Evolutionary conservation across 2,329 filamentous ascomycete genomes (phyloP), one percentile per base, ranked within the genome.

Genomic region (Hymenoscyphus repandus): DNA sequence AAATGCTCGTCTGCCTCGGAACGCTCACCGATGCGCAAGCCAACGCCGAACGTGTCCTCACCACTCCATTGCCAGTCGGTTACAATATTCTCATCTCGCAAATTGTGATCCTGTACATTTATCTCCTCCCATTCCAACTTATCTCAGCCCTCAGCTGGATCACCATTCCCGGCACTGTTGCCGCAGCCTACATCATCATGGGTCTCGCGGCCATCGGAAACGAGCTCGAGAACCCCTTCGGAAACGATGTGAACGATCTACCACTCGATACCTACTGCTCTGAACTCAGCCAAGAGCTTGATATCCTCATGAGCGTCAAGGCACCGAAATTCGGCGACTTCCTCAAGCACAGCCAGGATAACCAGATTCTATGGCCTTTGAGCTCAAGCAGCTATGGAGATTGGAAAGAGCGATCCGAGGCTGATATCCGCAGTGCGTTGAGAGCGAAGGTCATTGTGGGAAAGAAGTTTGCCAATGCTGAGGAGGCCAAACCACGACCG

Each of bases 191-290:
- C 68, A 92, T 93, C 59, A 92, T 93, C 65, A 79, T 93, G 53
- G 87, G 86, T 20, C 80, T 93, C 41, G 77, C 81, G 3, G 75
- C 79, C 56, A 92, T 92, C 61, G 88, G 88, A 36, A 81, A 82
- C 56, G 88, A 93, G 69, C 86, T 93, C 57, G 88, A 93, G 68
- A 90, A 93, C 63, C 88, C 88, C 5, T 93, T 93, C 66, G 88
- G 88, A 51, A 76, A 83, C 57, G 88, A 93, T 56, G 88, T 91
- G 59, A 93, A 93, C 64, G 88, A 93, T 68, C 71, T 91, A 38
- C 85, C 86, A 0, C 75, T 91, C 2, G 88, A 92, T 64, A 72
- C 76, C 12, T 95, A 83, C 73, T 93, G 88, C 70, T 77, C 83
- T 34, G 85, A 90, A 62, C 76, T 93, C 38, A 80, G 85, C 18